These are phyloP conservation scores for Cyclotella kingstonii DNA, from an alignment of 108 stramenopile genomes.

Conservation along the genomic window DNA sequence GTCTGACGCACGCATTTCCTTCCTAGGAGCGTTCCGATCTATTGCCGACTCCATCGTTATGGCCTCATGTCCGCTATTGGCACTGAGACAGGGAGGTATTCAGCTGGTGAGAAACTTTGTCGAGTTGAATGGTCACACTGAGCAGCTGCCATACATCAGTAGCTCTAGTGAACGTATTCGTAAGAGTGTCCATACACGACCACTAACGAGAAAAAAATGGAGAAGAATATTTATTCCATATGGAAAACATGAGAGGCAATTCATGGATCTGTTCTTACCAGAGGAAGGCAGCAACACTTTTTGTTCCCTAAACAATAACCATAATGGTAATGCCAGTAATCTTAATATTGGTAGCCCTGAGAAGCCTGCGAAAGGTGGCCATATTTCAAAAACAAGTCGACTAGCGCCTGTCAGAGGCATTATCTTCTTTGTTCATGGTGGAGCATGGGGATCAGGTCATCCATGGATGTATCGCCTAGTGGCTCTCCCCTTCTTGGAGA, in stretches of 20 bases:
- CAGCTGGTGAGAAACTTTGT: too few relatives aligned
- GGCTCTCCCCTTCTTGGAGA: slow-evolving; percentile 57
- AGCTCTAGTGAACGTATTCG: neutral
- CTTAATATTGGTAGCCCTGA: slow-evolving; percentile 1
- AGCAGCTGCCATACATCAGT: too few relatives aligned
- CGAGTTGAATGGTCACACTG: neutral
- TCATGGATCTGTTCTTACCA: slow-evolving; percentile 68
- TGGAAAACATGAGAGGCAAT: slow-evolving; percentile 58
- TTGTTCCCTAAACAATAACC: neutral
- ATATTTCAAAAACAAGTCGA: neutral
- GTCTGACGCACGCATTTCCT: neutral
- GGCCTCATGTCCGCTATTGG: neutral
- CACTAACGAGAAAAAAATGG: neutral
- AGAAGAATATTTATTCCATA: slow-evolving; percentile 38
- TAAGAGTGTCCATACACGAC: neutral
- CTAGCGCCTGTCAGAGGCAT: slow-evolving; percentile 16
- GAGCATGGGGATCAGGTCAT: slow-evolving; percentile 78
- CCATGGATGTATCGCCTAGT: slow-evolving; percentile 81
- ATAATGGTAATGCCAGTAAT: slow-evolving; percentile 39
- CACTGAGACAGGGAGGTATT: neutral
- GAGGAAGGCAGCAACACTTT: neutral
- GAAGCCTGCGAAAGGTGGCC: too few relatives aligned
- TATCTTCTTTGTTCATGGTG: slow-evolving; percentile 68
- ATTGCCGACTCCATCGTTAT: neutral
- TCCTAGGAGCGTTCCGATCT: neutral